Evolutionary conservation across 805 yeast species (phyloP).

Genomic region (Komagataella phaffii): DNA sequence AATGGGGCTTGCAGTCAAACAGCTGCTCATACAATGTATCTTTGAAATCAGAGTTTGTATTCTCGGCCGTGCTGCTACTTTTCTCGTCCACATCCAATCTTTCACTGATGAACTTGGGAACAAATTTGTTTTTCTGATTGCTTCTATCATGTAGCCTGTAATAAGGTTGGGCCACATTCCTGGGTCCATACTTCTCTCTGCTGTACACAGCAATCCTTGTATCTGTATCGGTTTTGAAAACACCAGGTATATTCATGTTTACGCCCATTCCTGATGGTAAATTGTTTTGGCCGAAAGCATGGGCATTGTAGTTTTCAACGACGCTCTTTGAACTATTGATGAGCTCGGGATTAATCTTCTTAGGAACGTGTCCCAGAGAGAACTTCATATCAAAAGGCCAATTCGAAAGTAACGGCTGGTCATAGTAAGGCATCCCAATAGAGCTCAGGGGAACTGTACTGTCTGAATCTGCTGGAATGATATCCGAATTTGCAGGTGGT

Average conservation of each 20-base stretch:
- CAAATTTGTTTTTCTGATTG: constrained; percentile 8
- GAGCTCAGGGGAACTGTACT: constrained; percentile 44
- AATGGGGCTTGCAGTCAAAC: constrained; percentile 16
- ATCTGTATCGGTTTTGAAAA: constrained; percentile 11
- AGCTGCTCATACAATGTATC: constrained; percentile 6
- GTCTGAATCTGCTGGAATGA: constrained; percentile 24
- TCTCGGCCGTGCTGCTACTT: constrained; percentile 3
- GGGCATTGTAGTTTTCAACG: not conserved
- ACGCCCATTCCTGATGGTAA: not conserved
- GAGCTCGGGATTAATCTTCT: constrained; percentile 34
- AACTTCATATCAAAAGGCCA: constrained; percentile 61
- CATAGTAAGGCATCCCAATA: constrained; percentile 82
- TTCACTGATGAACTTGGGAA: constrained; percentile 54
- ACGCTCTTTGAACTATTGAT: constrained; percentile 18
- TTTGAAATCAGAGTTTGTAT: constrained; percentile 1
- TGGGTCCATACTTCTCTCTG: constrained; percentile 38
- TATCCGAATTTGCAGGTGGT: constrained; percentile 9
- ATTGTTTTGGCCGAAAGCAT: not conserved
- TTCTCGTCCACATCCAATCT: constrained; percentile 18
- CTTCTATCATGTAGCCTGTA: constrained; percentile 20
- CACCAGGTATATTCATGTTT: constrained; percentile 15
- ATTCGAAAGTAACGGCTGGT: constrained; percentile 61
- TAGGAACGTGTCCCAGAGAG: constrained; percentile 44
- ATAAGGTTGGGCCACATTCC: constrained; percentile 34
- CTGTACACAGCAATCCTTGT: constrained; percentile 34